Conservation (phyloP, 495 filamentous ascomycete species). For the Neurospora sp. region DNA sequence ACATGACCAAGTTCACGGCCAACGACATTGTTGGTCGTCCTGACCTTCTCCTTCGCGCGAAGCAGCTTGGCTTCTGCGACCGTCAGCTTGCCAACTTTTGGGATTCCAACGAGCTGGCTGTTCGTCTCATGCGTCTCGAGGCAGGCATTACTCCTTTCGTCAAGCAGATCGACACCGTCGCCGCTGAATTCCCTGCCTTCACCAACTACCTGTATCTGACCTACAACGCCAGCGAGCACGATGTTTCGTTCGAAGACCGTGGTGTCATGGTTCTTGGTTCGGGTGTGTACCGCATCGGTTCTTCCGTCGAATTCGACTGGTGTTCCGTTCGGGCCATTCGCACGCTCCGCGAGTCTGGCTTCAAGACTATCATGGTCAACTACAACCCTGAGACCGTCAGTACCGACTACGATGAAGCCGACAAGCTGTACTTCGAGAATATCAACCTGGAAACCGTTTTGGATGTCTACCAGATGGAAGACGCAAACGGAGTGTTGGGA, state of each 20-base stretch:
- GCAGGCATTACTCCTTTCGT: constrained; percentile 78
- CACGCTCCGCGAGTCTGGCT: constrained; percentile 74
- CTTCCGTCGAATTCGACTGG: constrained; percentile 98
- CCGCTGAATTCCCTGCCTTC: constrained; percentile 87
- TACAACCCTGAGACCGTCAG: constrained; percentile 91
- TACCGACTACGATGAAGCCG: constrained; percentile 95
- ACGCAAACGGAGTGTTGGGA: constrained; percentile 81
- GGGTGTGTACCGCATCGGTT: constrained; percentile 95
- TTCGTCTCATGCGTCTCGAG: constrained; percentile 71
- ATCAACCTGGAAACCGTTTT: constrained; percentile 91
- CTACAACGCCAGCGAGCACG: constrained; percentile 84
- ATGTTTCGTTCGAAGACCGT: constrained; percentile 74
- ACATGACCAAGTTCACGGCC: constrained; percentile 62
- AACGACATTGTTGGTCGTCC: constrained; percentile 45
- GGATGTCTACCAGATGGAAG: constrained; percentile 90
- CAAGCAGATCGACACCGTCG: constrained; percentile 98
- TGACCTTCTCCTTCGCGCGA: constrained; percentile 64
- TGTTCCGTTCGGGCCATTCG: constrained; percentile 95
- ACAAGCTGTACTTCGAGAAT: constrained; percentile 93
- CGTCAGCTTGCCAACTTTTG: constrained; percentile 88
- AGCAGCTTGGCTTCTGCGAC: constrained; percentile 90
- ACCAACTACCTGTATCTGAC: constrained; percentile 98
- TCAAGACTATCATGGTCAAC: constrained; percentile 98
- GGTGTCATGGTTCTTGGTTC: constrained; percentile 95
- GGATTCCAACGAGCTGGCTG: constrained; percentile 82